These are phyloP conservation scores for Acer yangbiense DNA, from an alignment of 345 rosid genomes.

Conservation along the genomic window DNA sequence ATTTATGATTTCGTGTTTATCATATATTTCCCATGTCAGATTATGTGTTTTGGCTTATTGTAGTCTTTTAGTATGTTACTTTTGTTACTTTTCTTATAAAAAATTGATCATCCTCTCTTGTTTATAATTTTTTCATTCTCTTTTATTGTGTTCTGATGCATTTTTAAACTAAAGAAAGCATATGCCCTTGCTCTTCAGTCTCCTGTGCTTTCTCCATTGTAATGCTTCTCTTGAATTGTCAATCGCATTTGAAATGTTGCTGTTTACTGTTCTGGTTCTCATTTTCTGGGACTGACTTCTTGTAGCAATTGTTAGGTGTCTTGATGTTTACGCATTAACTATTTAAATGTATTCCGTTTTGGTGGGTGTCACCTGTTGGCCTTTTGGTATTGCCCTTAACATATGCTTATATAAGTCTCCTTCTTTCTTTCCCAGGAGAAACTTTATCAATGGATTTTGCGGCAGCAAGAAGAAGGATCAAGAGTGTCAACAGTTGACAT, in stretches of 20 bases:
- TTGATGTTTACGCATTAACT: not conserved
- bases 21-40: not conserved
- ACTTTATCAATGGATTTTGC: constrained; percentile 75
- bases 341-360: not conserved
- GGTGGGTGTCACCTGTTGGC: not conserved
- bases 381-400: not conserved
- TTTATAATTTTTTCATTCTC: not conserved
- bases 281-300: not conserved
- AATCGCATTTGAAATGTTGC: not conserved
- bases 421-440: constrained; percentile 54
- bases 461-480: constrained; percentile 73
- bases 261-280: not conserved
- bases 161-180: not conserved
- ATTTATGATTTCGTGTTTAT: not conserved
- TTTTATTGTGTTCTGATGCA: not conserved
- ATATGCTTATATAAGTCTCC: not conserved
- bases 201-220: not conserved
- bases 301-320: not conserved
- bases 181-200: not conserved
- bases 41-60: not conserved
- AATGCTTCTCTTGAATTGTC: not conserved
- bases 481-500: constrained; percentile 62
- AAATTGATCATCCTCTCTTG: not conserved
- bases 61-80: not conserved
- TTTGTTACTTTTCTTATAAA: not conserved